A percentile compares a stretch with the other conserved stretches of the same genome.
These are phyloP conservation scores for Mycena citricolor DNA, from an alignment of 1,284 basidiomycete species.

Conservation along the genomic window DNA sequence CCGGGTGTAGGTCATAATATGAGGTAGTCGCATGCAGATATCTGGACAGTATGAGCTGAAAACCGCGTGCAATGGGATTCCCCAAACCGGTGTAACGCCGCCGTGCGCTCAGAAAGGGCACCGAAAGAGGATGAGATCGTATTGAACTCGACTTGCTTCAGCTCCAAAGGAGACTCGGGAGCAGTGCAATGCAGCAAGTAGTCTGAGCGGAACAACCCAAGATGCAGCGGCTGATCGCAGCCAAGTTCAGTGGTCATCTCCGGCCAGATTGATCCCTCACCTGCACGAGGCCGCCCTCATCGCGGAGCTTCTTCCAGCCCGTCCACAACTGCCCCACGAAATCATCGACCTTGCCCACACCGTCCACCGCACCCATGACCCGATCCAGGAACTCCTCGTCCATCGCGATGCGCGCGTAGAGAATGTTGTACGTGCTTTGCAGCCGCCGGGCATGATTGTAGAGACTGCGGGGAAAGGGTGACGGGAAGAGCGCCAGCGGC, in stretches of 20 bases:
- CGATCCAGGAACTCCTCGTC: conserved; percentile 79
- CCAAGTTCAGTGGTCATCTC: conserved; percentile 5
- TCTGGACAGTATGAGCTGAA: conserved; percentile 39
- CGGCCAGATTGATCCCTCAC: conserved; percentile 27
- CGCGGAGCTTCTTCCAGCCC: conserved; percentile 77
- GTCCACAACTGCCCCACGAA: conserved; percentile 88
- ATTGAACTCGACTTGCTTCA: conserved; percentile 99
- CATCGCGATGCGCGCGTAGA: conserved; percentile 85
- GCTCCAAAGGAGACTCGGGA: conserved; percentile 40
- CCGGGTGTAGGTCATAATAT: conserved; percentile 63
- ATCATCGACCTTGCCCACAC: conserved; percentile 81
- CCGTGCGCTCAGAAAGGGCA: conserved; percentile 70
- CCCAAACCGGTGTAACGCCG: conserved; percentile 74
- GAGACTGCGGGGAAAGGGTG: conserved; percentile 77
- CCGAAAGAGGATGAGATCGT: conserved; percentile 96
- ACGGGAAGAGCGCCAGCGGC: conserved; percentile 84
- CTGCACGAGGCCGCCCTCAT: conserved; percentile 52
- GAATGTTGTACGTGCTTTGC: conserved; percentile 79
- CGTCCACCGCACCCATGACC: conserved; percentile 76
- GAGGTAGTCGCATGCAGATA: conserved; percentile 65
- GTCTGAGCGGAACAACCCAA: conserved; percentile 95
- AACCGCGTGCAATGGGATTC: not conserved
- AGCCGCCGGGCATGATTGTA: conserved; percentile 70
- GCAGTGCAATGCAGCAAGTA: conserved; percentile 79
- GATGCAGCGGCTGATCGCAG: conserved; percentile 64